Evolutionary conservation across 257 asterid genomes (phyloP).

Genomic region (Salvia miltiorrhiza): DNA sequence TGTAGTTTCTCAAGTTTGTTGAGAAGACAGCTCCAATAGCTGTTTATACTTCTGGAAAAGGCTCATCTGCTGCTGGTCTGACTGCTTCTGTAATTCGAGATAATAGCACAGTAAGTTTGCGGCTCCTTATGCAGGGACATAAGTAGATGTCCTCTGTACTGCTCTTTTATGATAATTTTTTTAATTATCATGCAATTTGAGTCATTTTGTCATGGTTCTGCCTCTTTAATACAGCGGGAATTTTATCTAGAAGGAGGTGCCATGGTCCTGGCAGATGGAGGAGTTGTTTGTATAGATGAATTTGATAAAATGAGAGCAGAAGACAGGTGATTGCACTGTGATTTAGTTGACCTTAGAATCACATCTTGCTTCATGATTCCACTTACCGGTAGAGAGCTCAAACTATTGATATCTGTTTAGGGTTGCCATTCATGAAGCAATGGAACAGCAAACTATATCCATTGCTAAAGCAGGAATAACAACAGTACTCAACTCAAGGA

Average conservation of each 20-base stretch:
- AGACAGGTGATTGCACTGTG: slow-evolving; percentile 59
- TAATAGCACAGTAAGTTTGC: slow-evolving; percentile 79
- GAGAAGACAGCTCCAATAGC: slow-evolving; percentile 99
- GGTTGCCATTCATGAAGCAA: slow-evolving; percentile 99
- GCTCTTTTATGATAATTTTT: background rate
- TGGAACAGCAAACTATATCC: slow-evolving; percentile 99
- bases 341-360: slow-evolving; percentile 7
- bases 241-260: slow-evolving; percentile 99
- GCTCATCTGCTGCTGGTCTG: slow-evolving; percentile 99
- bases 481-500: slow-evolving; percentile 98
- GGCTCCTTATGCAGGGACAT: slow-evolving; percentile 2
- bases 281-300: slow-evolving; percentile 98
- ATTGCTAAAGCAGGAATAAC: slow-evolving; percentile 99
- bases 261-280: slow-evolving; percentile 99
- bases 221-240: slow-evolving; percentile 62
- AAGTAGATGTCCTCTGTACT: background rate
- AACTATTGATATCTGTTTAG: slow-evolving; percentile 37
- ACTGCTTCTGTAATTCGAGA: slow-evolving; percentile 98
- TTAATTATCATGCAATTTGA: background rate
- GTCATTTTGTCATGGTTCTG: slow-evolving; percentile 11
- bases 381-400: slow-evolving; percentile 12
- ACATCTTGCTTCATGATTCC: background rate
- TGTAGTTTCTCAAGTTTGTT: slow-evolving; percentile 96
- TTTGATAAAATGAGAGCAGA: slow-evolving; percentile 99
- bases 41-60: slow-evolving; percentile 96